These are phyloP conservation scores for Fagus sylvatica DNA, from an alignment of 306 rosid genomes.

Conservation along the genomic window DNA sequence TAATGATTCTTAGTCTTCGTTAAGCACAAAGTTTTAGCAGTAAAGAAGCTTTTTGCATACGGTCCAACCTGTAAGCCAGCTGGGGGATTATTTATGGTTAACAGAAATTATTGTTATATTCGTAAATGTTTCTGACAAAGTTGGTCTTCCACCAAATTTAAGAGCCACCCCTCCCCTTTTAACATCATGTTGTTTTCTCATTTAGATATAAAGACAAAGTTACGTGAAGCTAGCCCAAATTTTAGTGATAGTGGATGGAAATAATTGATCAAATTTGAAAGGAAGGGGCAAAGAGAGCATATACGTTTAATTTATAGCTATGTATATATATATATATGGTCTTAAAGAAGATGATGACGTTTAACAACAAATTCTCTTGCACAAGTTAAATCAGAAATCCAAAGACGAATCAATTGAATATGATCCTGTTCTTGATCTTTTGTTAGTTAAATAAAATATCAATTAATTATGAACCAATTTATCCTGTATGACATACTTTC, in stretches of 20 bases:
- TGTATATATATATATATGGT: neutral
- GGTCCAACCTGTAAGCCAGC: neutral
- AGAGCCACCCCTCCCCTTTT: neutral
- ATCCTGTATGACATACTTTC: neutral
- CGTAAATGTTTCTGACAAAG: neutral
- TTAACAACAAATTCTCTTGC: neutral
- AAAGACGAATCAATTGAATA: conserved; percentile 2
- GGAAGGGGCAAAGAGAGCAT: neutral
- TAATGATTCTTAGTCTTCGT: conserved; percentile 9
- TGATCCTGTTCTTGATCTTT: neutral
- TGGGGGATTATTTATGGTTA: neutral
- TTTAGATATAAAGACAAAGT: neutral
- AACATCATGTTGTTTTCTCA: neutral
- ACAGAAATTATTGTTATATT: neutral
- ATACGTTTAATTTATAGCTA: neutral
- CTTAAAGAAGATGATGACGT: neutral
- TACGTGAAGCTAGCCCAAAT: neutral
- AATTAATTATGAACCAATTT: neutral
- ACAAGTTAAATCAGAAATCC: neutral
- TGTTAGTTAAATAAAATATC: no score
- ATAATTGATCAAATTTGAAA: neutral
- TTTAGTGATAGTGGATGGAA: neutral
- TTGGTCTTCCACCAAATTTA: neutral
- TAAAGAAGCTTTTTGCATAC: neutral
- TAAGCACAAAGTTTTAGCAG: neutral